A percentile compares a stretch with the other conserved stretches of the same genome.
Evolutionary conservation across 345 rosid genomes (phyloP).

Genomic region (Luvunga scandens): DNA sequence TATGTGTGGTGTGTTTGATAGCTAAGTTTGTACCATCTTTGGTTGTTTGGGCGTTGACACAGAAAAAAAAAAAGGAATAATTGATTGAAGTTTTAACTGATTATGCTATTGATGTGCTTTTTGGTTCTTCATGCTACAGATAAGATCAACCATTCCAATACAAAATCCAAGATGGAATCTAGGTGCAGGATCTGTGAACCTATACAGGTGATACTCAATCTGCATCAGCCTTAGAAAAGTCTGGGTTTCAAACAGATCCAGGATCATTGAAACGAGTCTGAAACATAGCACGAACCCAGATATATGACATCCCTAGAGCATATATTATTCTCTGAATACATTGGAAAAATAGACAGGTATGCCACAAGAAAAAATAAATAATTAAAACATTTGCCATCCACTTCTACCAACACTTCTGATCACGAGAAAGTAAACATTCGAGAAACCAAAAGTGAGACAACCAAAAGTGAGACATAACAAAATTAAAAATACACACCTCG

Average conservation of each 20-base stretch:
- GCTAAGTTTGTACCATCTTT: too few species aligned
- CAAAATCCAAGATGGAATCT: neutral
- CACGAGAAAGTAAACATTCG: neutral
- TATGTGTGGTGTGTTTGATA: too few species aligned
- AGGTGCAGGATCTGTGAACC: neutral
- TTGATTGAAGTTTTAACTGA: neutral
- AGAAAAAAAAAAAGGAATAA: too few species aligned
- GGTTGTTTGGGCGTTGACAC: too few species aligned
- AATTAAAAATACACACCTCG: constrained; percentile 51
- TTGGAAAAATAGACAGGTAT: neutral
- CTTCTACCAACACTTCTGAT: neutral
- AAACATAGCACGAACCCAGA: neutral
- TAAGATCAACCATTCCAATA: neutral
- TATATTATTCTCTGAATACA: neutral
- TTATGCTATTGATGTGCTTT: neutral
- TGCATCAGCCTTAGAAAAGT: neutral
- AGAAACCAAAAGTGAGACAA: neutral
- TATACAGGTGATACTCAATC: neutral
- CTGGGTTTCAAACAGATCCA: neutral
- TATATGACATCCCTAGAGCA: neutral
- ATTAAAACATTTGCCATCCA: neutral
- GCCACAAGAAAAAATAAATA: neutral
- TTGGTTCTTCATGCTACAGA: neutral
- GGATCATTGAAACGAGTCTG: neutral
- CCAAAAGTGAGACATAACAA: neutral